Evolutionary conservation across 2,329 filamentous ascomycete genomes (phyloP).

Genomic region (Nemania sp.): DNA sequence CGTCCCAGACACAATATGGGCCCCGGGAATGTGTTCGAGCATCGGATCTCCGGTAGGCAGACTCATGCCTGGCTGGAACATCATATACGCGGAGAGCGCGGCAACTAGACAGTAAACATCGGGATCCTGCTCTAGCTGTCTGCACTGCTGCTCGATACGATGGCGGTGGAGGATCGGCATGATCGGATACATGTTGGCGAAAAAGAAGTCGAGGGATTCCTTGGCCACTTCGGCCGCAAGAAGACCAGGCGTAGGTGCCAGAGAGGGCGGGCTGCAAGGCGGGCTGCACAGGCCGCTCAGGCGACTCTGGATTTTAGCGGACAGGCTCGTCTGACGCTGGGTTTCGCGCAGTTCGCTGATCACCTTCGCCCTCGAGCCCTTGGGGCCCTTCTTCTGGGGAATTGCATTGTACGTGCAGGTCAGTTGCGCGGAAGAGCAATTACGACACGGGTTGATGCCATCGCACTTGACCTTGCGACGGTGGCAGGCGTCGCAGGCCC

Average conservation of each 20-base stretch:
- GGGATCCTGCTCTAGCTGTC: slow-evolving; percentile 63
- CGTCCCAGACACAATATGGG: slow-evolving; percentile 65
- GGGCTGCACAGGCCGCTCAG: slow-evolving; percentile 58
- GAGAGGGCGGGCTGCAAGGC: slow-evolving; percentile 47
- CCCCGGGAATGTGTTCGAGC: slow-evolving; percentile 59
- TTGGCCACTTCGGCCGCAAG: slow-evolving; percentile 66
- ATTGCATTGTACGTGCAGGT: slow-evolving; percentile 75
- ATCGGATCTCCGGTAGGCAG: slow-evolving; percentile 60
- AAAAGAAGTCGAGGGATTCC: slow-evolving; percentile 69
- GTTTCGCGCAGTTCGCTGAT: slow-evolving; percentile 73
- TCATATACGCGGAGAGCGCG: slow-evolving; percentile 68
- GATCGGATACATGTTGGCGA: slow-evolving; percentile 66
- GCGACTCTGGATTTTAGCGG: slow-evolving; percentile 63
- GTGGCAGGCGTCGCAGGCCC: slow-evolving; percentile 74
- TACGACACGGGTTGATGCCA: slow-evolving; percentile 70
- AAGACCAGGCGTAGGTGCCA: slow-evolving; percentile 61
- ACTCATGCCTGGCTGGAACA: slow-evolving; percentile 69
- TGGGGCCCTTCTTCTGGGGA: slow-evolving; percentile 76
- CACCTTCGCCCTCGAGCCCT: slow-evolving; percentile 74
- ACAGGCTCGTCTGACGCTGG: slow-evolving; percentile 67
- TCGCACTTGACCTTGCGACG: slow-evolving; percentile 76
- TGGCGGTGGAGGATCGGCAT: slow-evolving; percentile 65
- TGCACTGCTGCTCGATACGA: slow-evolving; percentile 59
- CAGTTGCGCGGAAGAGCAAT: slow-evolving; percentile 68
- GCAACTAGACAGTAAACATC: slow-evolving; percentile 67